Evolutionary conservation across 1,284 basidiomycete genomes (phyloP).

Genomic region (Exobasidium cylindrosporum): DNA sequence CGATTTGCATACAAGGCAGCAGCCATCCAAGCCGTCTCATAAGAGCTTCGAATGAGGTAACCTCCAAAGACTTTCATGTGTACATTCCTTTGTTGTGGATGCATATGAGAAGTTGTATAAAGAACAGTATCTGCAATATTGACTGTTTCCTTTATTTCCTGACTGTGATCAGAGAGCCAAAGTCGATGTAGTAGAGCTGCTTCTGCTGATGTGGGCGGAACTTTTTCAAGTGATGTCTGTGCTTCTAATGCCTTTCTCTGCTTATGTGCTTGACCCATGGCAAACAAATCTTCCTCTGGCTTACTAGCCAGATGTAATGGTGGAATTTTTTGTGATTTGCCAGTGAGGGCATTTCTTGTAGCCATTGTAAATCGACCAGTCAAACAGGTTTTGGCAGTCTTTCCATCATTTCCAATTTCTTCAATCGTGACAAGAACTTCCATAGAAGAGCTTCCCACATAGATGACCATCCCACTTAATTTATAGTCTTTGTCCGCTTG

Average conservation of each 20-base stretch:
- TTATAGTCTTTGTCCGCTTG: conserved; percentile 36
- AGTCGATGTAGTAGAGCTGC: conserved; percentile 50
- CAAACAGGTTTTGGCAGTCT: conserved; percentile 45
- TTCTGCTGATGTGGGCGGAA: conserved; percentile 55
- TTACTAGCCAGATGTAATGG: conserved; percentile 39
- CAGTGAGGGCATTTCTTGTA: conserved; percentile 39
- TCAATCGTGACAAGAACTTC: conserved; percentile 56
- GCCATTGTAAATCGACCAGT: conserved; percentile 57
- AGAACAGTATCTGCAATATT: conserved; percentile 16
- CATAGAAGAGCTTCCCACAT: conserved; percentile 50
- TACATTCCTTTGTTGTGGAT: conserved; percentile 48
- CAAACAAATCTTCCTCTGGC: conserved; percentile 47
- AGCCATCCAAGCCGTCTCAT: conserved; percentile 55
- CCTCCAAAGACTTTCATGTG: conserved; percentile 45
- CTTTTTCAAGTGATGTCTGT: conserved; percentile 38
- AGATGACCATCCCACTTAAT: conserved; percentile 39
- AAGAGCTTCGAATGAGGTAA: conserved; percentile 48
- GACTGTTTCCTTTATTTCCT: not conserved
- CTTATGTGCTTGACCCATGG: conserved; percentile 51
- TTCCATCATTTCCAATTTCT: conserved; percentile 24
- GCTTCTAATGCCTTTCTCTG: conserved; percentile 44
- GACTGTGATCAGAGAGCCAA: conserved; percentile 35
- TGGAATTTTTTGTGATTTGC: conserved; percentile 43
- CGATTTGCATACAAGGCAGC: conserved; percentile 48
- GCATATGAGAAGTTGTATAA: conserved; percentile 46